These are phyloP conservation scores for Tetrapisispora iriomotensis DNA, from an alignment of 805 yeast genomes.

Conservation along the genomic window DNA sequence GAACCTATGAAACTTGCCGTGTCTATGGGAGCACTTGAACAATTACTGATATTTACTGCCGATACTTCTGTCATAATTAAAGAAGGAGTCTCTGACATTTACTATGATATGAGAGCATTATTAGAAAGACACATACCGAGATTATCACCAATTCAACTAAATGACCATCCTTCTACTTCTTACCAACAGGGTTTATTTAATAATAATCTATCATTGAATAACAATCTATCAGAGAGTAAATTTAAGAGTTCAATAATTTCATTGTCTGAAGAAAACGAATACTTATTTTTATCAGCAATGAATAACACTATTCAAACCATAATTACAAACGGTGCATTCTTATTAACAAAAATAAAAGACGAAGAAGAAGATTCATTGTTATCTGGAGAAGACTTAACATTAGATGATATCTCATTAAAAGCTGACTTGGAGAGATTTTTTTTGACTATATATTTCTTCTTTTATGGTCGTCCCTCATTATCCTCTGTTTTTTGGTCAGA, in stretches of 20 bases:
- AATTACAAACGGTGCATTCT: constrained; percentile 54
- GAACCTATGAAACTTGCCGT: constrained; percentile 50
- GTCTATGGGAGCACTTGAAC: constrained; percentile 62
- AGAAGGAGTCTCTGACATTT: constrained; percentile 35
- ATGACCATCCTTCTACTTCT: constrained; percentile 33
- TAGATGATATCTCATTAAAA: constrained; percentile 57
- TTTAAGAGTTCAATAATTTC: constrained; percentile 4
- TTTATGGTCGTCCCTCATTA: constrained; percentile 48
- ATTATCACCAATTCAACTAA: constrained; percentile 41
- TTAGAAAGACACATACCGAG: constrained; percentile 59
- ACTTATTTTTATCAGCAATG: constrained; percentile 34
- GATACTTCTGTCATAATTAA: constrained; percentile 37
- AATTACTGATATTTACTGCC: constrained; percentile 49
- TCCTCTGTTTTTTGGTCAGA: constrained; percentile 61
- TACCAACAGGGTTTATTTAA: neutral
- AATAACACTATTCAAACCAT: constrained; percentile 45
- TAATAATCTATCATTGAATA: too few species aligned
- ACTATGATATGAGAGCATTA: constrained; percentile 57
- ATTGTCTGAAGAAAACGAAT: constrained; percentile 19
- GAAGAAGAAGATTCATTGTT: constrained; percentile 64
- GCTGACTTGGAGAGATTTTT: constrained; percentile 87
- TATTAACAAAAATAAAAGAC: constrained; percentile 58
- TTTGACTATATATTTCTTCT: constrained; percentile 60
- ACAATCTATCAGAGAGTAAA: constrained; percentile 19
- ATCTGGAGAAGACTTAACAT: constrained; percentile 44